A percentile compares a stretch with the other conserved stretches of the same genome.
These are phyloP conservation scores for Barnettozyma botsteinii DNA, from an alignment of 805 yeast species.

Conservation along the genomic window DNA sequence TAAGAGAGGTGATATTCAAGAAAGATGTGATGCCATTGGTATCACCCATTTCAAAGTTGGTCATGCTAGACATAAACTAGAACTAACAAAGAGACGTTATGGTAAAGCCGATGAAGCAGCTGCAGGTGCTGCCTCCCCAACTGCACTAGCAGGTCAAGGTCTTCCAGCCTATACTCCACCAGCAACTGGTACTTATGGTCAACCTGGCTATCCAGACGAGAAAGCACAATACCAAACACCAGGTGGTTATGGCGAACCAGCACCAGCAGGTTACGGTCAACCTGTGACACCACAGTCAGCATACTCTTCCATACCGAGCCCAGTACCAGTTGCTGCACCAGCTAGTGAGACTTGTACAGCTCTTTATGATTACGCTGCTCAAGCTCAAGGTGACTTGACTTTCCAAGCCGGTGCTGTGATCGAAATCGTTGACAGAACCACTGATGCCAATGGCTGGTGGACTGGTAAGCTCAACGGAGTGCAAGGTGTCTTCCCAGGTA, in stretches of 20 bases:
- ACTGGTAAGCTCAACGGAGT: constrained; percentile 81
- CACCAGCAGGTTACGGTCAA: constrained; percentile 23
- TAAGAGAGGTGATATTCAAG: constrained; percentile 90
- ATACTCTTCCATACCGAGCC: constrained; percentile 22
- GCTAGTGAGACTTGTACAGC: constrained; percentile 73
- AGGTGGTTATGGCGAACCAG: constrained; percentile 19
- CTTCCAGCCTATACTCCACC: constrained; percentile 36
- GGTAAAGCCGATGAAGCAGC: constrained; percentile 45
- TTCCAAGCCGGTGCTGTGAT: constrained; percentile 87
- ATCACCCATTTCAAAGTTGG: constrained; percentile 87
- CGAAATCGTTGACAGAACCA: constrained; percentile 73
- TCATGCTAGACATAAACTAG: constrained; percentile 79
- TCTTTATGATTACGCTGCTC: constrained; percentile 85
- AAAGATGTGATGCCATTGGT: constrained; percentile 82
- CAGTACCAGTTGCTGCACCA: constrained; percentile 27
- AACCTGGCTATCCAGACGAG: constrained; percentile 31
- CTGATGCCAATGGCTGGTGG: constrained; percentile 97
- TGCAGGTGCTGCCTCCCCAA: constrained; percentile 28
- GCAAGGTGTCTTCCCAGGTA: constrained; percentile 93
- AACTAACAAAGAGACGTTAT: constrained; percentile 72
- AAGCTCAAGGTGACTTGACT: constrained; percentile 85
- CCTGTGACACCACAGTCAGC: constrained; percentile 29
- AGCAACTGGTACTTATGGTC: constrained; percentile 23
- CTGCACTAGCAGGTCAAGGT: constrained; percentile 23
- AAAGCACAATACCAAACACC: constrained; percentile 27